phyloP scores from a whole-genome alignment of 305 asterid genomes.

The Solanum chacoense region DNA sequence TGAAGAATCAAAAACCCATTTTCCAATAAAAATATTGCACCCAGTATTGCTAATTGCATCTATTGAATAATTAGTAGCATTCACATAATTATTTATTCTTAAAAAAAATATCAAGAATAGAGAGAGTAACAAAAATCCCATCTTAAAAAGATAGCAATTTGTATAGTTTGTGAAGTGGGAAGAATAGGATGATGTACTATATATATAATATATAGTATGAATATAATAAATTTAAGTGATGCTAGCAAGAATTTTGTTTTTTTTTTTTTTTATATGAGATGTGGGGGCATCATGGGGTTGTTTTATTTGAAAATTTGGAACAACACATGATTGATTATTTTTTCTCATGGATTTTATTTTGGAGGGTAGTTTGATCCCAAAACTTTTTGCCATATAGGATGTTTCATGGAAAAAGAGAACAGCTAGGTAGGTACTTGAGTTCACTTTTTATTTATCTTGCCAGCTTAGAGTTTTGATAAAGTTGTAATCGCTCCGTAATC shows the following conservation, averaged over 20 bases:
- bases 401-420: neutral
- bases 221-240: neutral
- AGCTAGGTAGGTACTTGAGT: neutral
- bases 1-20: slow-evolving; percentile 71
- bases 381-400: neutral
- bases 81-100: slow-evolving; percentile 2
- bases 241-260: neutral
- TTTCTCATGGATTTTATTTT: neutral
- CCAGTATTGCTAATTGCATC: neutral
- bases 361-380: neutral
- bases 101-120: slow-evolving; percentile 10
- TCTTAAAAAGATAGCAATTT: neutral
- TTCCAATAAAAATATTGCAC: slow-evolving; percentile 65
- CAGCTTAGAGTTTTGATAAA: neutral
- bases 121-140: neutral
- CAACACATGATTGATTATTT: neutral
- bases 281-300: neutral
- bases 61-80: slow-evolving; percentile 19
- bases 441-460: neutral
- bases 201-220: neutral
- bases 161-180: neutral
- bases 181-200: neutral
- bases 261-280: neutral
- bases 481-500: neutral
- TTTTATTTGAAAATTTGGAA: neutral